Percentiles rank a stretch among this genome's conserved stretches.
phyloP scores from a whole-genome alignment of 1,139 yeast species.

The Yamadazyma kanchanaburiensis region DNA sequence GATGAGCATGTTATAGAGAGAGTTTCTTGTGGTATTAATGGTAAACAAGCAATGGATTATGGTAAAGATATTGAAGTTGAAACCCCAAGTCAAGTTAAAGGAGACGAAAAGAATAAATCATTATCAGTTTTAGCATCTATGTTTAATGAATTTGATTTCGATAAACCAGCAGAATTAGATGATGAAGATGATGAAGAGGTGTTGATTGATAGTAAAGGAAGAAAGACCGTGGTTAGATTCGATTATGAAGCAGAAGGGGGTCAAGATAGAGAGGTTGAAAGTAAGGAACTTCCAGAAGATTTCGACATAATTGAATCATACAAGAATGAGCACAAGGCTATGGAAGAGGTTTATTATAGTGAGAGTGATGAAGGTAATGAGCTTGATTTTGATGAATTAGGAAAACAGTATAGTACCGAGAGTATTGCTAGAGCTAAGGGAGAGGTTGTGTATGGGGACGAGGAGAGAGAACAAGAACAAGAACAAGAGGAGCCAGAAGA shows the following conservation, averaged over 20 bases:
- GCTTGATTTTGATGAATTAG: slow-evolving; percentile 27
- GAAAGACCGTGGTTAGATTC: slow-evolving; percentile 28
- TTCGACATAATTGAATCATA: slow-evolving; percentile 20
- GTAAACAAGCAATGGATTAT: slow-evolving; percentile 17
- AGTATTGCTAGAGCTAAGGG: slow-evolving; percentile 17
- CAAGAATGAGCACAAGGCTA: slow-evolving; percentile 20
- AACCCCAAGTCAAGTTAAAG: slow-evolving; percentile 15
- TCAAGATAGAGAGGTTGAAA: slow-evolving; percentile 13
- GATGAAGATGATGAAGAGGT: slow-evolving; percentile 43
- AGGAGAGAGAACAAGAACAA: slow-evolving; percentile 1
- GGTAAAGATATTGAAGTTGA: slow-evolving; percentile 11
- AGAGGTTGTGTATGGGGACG: slow-evolving; percentile 2
- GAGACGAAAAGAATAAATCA: slow-evolving; percentile 29
- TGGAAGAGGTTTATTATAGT: slow-evolving; percentile 35
- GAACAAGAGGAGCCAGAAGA: slow-evolving; percentile 3
- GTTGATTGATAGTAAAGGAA: slow-evolving; percentile 48
- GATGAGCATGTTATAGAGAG: slow-evolving; percentile 76
- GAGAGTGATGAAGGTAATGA: slow-evolving; percentile 43
- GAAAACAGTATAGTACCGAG: slow-evolving; percentile 26
- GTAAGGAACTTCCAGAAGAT: slow-evolving; percentile 14
- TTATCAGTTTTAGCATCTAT: slow-evolving; percentile 48
- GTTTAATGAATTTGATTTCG: slow-evolving; percentile 54
- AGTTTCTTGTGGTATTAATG: slow-evolving; percentile 24
- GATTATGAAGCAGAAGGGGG: slow-evolving; percentile 39
- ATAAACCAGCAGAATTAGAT: slow-evolving; percentile 54